Evolutionary conservation across 2,329 filamentous ascomycete species (phyloP), one percentile per base, ranked within the genome.

Genomic region (Aspergillus pseudotamarii): DNA sequence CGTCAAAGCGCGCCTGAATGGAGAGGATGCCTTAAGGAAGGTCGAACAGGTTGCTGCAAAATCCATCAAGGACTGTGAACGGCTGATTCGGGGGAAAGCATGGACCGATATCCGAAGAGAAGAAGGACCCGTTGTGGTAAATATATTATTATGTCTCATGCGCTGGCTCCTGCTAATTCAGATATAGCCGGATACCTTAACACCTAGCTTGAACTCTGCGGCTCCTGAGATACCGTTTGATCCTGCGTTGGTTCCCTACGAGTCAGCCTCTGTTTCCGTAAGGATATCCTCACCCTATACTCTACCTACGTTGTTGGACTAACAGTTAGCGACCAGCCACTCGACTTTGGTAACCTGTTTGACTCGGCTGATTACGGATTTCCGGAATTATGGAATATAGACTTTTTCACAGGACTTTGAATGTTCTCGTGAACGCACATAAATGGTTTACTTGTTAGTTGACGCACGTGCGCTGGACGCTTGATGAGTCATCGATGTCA

Each of bases 301-400:
- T n/a, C n/a, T 16, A 11, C 14, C n/a, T 11, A 16, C 26, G 36
- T n/a, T 6, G 4, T n/a, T 10, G 30, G 26, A 41, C 43, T 57
- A 30, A 57, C 59, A 11, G 28, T 30, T 14, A 28, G 8, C 23
- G 12, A 10, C 3, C 55, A 76, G 73, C 65, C 75, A 21, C 62
- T 75, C 34, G 75, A 75, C 54, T 64, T 76, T 50, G 72, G 70
- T 4, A 73, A 66, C n/a, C 69, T 75, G 60, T 72, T 76, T 50
- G 74, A 76, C 43, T 62, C 67, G 6, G 58, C 69, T 1, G 72
- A 76, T 54, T 66, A 70, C 19, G 68, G 66, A 8, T 65, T 68
- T 11, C 68, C 67, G 5, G 73, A 70, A 26, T 30, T 72, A 9
- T 76, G 73, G 73, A 70, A 75, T 58, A 65, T 65, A 1, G 66